Conservation (phyloP, 148 eudicot species). For the Nyssa sinensis region DNA sequence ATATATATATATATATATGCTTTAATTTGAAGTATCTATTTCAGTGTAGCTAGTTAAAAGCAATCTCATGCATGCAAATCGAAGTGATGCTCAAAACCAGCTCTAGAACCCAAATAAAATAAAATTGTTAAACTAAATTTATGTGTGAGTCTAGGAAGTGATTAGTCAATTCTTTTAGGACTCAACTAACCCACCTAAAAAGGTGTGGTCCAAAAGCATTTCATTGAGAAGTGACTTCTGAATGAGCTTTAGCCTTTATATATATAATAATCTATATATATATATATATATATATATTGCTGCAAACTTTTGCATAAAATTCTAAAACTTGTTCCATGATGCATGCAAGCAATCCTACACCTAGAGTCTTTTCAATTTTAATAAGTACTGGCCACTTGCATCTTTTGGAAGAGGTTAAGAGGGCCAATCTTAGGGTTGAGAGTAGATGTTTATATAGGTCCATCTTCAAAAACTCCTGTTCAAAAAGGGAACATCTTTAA, state of each 20-base stretch:
- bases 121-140: too few relatives aligned
- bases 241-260: neutral
- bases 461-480: neutral
- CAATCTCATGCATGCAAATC: neutral
- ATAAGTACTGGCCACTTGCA: neutral
- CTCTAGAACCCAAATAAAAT: too few relatives aligned
- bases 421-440: neutral
- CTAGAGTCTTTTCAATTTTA: neutral
- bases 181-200: neutral
- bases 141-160: neutral
- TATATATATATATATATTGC: too few relatives aligned
- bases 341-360: neutral
- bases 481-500: neutral
- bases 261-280: too few relatives aligned
- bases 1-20: too few relatives aligned
- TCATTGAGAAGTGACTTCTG: constrained; percentile 26
- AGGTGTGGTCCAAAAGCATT: constrained; percentile 15
- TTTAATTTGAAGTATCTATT: neutral
- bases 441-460: neutral
- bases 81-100: neutral
- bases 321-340: neutral
- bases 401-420: neutral
- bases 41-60: too few relatives aligned
- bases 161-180: constrained; percentile 2
- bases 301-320: constrained; percentile 2